Evolutionary conservation across 1,284 basidiomycete species (phyloP).

Genomic region (Leccinum insolens): DNA sequence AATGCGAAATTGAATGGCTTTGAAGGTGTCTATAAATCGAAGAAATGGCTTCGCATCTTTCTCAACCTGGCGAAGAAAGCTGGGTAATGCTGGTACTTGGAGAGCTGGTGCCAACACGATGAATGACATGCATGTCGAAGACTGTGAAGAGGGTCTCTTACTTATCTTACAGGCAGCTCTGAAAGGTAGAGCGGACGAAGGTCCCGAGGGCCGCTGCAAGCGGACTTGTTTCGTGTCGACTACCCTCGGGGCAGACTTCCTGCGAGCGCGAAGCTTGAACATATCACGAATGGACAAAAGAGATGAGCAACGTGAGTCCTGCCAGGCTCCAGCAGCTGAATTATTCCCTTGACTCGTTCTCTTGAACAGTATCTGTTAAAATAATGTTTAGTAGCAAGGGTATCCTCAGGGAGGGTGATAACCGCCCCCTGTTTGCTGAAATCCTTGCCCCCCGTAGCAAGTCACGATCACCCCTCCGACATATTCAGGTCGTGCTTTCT

Average conservation of each 20-base stretch:
- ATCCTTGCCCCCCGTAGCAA: conserved; percentile 36
- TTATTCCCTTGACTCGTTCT: background rate
- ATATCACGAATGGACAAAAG: conserved; percentile 31
- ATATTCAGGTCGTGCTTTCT: background rate
- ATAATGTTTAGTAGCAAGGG: conserved; percentile 28
- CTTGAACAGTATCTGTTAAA: conserved; percentile 36
- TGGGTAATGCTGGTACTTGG: conserved; percentile 41
- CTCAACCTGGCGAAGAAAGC: conserved; percentile 16
- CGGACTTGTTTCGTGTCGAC: conserved; percentile 1
- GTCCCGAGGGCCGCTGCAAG: conserved; percentile 42
- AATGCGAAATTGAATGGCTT: background rate
- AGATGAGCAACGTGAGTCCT: conserved; percentile 41
- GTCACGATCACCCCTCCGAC: conserved; percentile 9
- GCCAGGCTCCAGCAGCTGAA: too few relatives aligned
- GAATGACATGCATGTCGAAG: conserved; percentile 43
- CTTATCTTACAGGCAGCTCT: conserved; percentile 41
- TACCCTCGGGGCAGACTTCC: conserved; percentile 19
- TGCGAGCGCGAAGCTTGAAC: conserved; percentile 24
- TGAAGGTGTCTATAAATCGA: too few relatives aligned
- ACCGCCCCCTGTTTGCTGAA: conserved; percentile 36
- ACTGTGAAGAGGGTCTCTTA: conserved; percentile 36
- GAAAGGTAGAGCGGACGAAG: conserved; percentile 42
- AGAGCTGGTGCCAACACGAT: conserved; percentile 42
- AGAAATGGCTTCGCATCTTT: too few relatives aligned
- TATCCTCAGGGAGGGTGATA: conserved; percentile 37